Evolutionary conservation across 441 rosid genomes (phyloP).

Genomic region (Pelargonium cotyledonis): DNA sequence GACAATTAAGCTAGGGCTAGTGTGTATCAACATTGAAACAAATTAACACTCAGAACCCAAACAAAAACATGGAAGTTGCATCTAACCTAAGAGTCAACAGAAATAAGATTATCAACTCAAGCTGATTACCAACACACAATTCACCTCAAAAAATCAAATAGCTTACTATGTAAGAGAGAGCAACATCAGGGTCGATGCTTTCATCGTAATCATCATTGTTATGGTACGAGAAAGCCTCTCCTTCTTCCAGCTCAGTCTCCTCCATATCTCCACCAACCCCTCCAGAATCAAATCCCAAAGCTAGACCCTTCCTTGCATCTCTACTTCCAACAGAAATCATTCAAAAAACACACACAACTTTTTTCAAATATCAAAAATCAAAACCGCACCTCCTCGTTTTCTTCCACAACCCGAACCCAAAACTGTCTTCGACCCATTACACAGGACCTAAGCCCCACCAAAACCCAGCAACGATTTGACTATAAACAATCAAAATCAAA

Average conservation of each 20-base stretch:
- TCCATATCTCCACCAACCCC: constrained; percentile 46
- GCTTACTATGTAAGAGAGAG: constrained; percentile 79
- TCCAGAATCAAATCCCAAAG: constrained; percentile 34
- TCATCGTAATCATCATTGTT: constrained; percentile 39
- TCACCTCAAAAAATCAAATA: neutral
- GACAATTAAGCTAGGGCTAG: neutral
- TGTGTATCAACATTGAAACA: neutral
- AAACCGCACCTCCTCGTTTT: neutral
- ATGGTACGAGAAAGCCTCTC: constrained; percentile 85
- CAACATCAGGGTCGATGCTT: constrained; percentile 61
- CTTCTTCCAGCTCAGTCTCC: constrained; percentile 94
- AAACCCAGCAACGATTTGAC: neutral
- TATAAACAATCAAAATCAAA: neutral
- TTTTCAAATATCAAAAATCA: neutral
- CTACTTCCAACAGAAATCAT: constrained; percentile 9
- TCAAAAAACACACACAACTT: neutral
- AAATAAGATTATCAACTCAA: neutral
- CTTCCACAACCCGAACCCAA: neutral
- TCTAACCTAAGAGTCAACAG: constrained; percentile 2
- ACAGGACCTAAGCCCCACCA: constrained; percentile 6
- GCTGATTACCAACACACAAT: neutral
- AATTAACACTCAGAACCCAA: neutral
- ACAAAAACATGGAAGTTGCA: neutral
- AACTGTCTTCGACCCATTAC: neutral
- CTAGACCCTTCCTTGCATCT: constrained; percentile 31